A percentile compares a stretch with the other conserved stretches of the same genome.
Evolutionary conservation across 495 filamentous ascomycete species (phyloP).

Genomic region (Cairneyella variabilis): DNA sequence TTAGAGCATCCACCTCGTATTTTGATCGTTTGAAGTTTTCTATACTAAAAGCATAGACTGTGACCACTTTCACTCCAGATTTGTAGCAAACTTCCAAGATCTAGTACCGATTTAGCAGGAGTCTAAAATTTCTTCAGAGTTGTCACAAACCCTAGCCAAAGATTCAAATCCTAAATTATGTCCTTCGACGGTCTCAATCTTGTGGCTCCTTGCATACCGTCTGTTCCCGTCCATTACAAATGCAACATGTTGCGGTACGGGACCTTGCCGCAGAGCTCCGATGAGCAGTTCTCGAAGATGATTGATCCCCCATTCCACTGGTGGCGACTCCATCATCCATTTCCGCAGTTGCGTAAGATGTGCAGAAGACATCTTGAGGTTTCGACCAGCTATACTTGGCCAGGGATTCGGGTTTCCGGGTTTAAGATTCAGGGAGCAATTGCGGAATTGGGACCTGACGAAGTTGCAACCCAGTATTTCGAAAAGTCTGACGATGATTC

Average conservation of each 20-base stretch:
- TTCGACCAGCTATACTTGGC: background rate
- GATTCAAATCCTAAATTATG: constrained; percentile 96
- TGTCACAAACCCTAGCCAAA: constrained; percentile 60
- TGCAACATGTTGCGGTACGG: constrained; percentile 88
- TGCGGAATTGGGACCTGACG: too few species aligned
- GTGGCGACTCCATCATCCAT: constrained; percentile 88
- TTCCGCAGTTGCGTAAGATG: constrained; percentile 72
- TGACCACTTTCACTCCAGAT: constrained; percentile 89
- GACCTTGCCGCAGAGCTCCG: constrained; percentile 81
- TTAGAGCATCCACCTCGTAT: constrained; percentile 93
- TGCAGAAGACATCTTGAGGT: constrained; percentile 48
- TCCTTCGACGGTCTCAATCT: constrained; percentile 96
- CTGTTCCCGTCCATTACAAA: constrained; percentile 99
- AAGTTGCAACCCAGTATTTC: too few species aligned
- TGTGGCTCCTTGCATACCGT: constrained; percentile 80
- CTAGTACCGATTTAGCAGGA: constrained; percentile 33
- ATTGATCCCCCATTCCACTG: constrained; percentile 75
- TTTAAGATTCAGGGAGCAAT: background rate
- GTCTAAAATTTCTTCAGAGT: background rate
- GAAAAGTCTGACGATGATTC: too few species aligned
- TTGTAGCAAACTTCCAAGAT: constrained; percentile 98
- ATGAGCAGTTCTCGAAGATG: constrained; percentile 76
- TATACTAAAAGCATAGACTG: constrained; percentile 96
- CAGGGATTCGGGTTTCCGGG: background rate
- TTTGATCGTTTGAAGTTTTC: constrained; percentile 99